Base-by-base conservation (phyloP, 2,329 filamentous ascomycete species). In the Hirsutella rhossiliensis region DNA sequence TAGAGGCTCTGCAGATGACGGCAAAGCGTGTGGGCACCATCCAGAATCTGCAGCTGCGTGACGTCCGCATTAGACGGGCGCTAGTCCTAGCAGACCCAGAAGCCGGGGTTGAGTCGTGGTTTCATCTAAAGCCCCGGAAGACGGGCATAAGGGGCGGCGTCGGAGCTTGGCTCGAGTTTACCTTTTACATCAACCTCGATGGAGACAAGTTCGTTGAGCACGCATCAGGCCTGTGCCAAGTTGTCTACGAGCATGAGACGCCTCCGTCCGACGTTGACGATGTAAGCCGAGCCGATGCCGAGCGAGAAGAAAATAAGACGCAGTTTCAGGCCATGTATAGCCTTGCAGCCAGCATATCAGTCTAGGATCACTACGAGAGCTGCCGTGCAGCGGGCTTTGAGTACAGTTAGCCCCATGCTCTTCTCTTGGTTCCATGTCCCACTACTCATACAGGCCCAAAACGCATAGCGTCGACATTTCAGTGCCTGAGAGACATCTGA, bases 111-210 rank as follows among this genome's bases (percentile, higher is more conserved):
- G 41, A 43, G 18, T n/a, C 19, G n/a, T 43, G 18, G 8, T 20
- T 43, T 1, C 32, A 38, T 17, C 32, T 43, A 7, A 38, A 43
- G 9, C 41, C 34, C 4, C 29, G 41, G 30, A 43, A 43, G 32
- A 11, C 20, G 5, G 40, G 40, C 40, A 42, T 34, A 18, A n/a
- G 40, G 19, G 32, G 40, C 40, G 19, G 11, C 13, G 11, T 11
- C 23, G 41, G 34, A 11, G 23, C 41, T 29, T 43, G 41, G 41
- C 18, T 38, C 28, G 41, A 38, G 11, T 43, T 43, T 17, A 38
- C 41, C 32, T 43, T 38, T 8, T 43, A 38, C n/a, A 38, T 32
- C 23, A 29, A 34, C 18, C 41, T 38, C 12, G 34, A 43, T 5
- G 27, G 17, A 5, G 32, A 43, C 9, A n/a, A 9, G 17, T 38